Base-by-base conservation (phyloP, 2,329 filamentous ascomycete species). In the Aspergillus uvarum region DNA sequence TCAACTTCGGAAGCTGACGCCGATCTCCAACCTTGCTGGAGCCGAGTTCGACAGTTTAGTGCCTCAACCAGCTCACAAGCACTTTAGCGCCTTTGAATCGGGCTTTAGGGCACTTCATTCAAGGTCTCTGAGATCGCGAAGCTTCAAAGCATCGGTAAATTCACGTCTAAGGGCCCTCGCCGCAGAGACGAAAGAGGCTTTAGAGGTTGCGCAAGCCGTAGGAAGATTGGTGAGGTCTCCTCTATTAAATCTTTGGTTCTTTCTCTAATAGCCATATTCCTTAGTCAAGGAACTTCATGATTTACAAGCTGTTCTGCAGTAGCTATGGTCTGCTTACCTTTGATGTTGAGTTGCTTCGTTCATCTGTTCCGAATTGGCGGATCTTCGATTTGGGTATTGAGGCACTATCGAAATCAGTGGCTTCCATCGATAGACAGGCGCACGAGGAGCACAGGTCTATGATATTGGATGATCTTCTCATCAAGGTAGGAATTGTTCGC, bases 251-350 rank as follows among this genome's bases (percentile, higher is more conserved):
- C 16, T 24, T 11, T 6, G 26, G 4, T 31, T 24, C 2, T 6
- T 26, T 35, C 11, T 16, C n/a, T 59, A 79, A 66, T 84, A 80
- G 80, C 73, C 70, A 63, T 86, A 79, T 62, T 67, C 69, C 14
- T 14, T 64, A 96, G 91, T 88, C 96, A 78, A 85, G 86, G 61
- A 87, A 87, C 0, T 95, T 98, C 77, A 89, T 90, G 71, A 82
- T 89, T 53, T 99, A 99, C 72, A 90, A 96, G 77, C 91, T 96
- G 68, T 99, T 96, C 73, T 90, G 91, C 38, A 89, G 90, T 54
- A 94, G 94, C 71, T 96, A 95, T 74, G 91, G 96, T 66, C 82
- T 92, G 65, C 90, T 97, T 81, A 87, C 89, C 51, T 87, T 89
- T 64, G 91, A 96, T 64, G 79, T 96, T 38, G 85, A 87, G 35